Evolutionary conservation across 1,139 yeast species (phyloP).

Genomic region (Yamadazyma atlantica): DNA sequence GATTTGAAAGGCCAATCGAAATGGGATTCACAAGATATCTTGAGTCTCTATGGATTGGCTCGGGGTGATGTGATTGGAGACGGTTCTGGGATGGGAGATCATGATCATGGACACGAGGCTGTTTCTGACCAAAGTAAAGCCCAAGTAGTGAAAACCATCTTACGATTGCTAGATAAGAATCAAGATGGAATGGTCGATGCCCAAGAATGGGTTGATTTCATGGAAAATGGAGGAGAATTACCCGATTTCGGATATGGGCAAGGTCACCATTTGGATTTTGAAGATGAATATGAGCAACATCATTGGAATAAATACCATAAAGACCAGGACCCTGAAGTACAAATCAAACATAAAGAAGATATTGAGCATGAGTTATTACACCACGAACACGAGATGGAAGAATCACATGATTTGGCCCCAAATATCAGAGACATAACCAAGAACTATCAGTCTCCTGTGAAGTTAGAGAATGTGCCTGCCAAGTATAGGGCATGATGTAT

Average conservation of each 20-base stretch:
- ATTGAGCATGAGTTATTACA: constrained; percentile 86
- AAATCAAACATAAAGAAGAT: constrained; percentile 81
- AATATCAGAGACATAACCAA: constrained; percentile 37
- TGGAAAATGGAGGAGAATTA: constrained; percentile 62
- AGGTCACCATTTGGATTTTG: constrained; percentile 97
- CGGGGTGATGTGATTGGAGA: constrained; percentile 77
- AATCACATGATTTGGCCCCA: constrained; percentile 52
- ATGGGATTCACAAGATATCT: constrained; percentile 64
- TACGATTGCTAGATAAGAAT: constrained; percentile 62
- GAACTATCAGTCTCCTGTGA: constrained; percentile 33
- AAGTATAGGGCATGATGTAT: constrained; percentile 25
- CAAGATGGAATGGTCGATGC: constrained; percentile 63
- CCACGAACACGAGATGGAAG: constrained; percentile 83
- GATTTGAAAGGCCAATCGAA: constrained; percentile 57
- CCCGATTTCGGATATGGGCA: constrained; percentile 95
- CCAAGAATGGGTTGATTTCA: constrained; percentile 73
- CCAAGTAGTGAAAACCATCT: constrained; percentile 55
- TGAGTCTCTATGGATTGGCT: constrained; percentile 76
- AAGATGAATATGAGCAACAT: constrained; percentile 88
- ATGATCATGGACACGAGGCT: constrained; percentile 53
- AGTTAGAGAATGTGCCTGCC: constrained; percentile 34
- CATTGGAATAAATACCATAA: constrained; percentile 91
- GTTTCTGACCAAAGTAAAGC: constrained; percentile 58
- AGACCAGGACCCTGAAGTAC: constrained; percentile 78
- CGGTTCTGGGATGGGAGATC: constrained; percentile 88